Percentiles rank a stretch among this genome's conserved stretches.
These are phyloP conservation scores for Fusarium nodosum DNA, from an alignment of 2,329 filamentous ascomycete species.

Conservation along the genomic window DNA sequence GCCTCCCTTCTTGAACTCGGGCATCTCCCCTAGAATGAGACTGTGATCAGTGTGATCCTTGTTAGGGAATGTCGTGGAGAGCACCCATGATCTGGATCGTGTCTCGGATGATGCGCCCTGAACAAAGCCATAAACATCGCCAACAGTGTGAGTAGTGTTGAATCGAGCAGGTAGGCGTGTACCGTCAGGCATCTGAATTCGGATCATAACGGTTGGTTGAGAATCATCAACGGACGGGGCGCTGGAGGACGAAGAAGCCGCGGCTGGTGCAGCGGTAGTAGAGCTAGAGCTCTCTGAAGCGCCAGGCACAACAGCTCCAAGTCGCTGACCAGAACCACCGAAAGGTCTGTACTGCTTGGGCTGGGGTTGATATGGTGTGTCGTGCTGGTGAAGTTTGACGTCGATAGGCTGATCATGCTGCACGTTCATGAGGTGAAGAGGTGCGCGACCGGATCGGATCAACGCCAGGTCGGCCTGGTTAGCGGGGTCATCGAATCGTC, in stretches of 20 bases:
- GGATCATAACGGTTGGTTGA: constrained; percentile 76
- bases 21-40: constrained; percentile 69
- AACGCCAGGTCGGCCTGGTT: constrained; percentile 79
- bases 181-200: constrained; percentile 84
- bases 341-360: constrained; percentile 85
- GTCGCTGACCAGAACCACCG: constrained; percentile 75
- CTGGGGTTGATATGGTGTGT: constrained; percentile 76
- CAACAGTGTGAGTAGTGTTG: constrained; percentile 83
- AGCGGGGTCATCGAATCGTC: constrained; percentile 81
- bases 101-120: constrained; percentile 71
- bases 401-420: constrained; percentile 81
- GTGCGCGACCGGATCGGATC: constrained; percentile 82
- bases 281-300: constrained; percentile 50
- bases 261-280: constrained; percentile 31
- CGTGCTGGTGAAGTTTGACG: constrained; percentile 82
- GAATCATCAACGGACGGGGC: constrained; percentile 69
- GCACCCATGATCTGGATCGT: constrained; percentile 73
- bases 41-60: constrained; percentile 81
- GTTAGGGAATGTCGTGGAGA: constrained; percentile 86
- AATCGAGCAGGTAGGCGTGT: constrained; percentile 83
- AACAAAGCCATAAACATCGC: constrained; percentile 83
- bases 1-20: constrained; percentile 75
- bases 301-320: constrained; percentile 83
- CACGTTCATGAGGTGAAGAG: constrained; percentile 83
- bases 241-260: constrained; percentile 55